Conservation (phyloP, 2,329 filamentous ascomycete genomes). For the Alternaria solani region DNA sequence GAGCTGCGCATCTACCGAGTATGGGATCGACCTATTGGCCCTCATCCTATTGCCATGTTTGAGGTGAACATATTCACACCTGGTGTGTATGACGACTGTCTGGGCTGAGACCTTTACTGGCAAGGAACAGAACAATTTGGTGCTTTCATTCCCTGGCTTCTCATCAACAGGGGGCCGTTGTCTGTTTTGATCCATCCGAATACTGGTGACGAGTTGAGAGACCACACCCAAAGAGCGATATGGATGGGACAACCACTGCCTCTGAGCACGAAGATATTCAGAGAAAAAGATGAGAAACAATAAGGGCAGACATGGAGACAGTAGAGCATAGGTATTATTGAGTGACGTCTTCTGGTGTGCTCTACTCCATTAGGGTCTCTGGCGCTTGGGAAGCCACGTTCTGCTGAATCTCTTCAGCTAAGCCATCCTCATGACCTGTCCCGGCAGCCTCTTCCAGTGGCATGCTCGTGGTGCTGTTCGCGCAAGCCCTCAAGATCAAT, state of each 20-base stretch:
- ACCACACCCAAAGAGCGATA: conserved; percentile 73
- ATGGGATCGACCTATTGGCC: conserved; percentile 80
- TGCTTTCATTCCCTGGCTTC: conserved; percentile 85
- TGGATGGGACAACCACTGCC: conserved; percentile 76
- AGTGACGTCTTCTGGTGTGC: neutral
- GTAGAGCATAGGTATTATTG: neutral
- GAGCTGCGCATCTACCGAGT: conserved; percentile 83
- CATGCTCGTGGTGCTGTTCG: neutral
- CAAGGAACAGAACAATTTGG: conserved; percentile 73
- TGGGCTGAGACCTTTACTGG: neutral
- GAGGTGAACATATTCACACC: conserved; percentile 90
- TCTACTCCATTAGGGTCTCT: neutral
- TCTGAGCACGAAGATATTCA: conserved; percentile 65
- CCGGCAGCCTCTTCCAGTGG: neutral
- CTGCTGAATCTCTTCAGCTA: neutral
- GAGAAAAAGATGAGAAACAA: conserved; percentile 26
- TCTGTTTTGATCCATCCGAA: conserved; percentile 86
- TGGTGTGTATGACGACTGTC: conserved; percentile 19
- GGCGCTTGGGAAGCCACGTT: neutral
- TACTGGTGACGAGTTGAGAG: conserved; percentile 67
- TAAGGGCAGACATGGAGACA: neutral
- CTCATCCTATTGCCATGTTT: conserved; percentile 87
- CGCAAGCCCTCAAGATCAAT: neutral
- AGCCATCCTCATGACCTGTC: neutral
- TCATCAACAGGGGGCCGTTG: conserved; percentile 80